Evolutionary conservation across 352 stramenopile species (phyloP).

Genomic region (Phytophthora podocarpi): DNA sequence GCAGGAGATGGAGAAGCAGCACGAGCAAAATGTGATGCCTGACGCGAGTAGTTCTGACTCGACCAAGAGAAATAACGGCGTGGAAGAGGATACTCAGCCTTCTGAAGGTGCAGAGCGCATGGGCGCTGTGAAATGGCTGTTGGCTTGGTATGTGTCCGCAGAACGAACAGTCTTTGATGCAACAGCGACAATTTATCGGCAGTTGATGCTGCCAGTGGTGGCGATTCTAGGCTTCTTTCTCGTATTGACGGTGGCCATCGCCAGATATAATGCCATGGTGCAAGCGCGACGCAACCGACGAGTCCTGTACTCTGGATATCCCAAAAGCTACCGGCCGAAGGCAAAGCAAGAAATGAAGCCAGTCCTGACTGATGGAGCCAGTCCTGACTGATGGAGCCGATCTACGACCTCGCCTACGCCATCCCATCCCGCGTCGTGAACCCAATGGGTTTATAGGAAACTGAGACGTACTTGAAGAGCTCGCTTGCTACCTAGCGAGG

Average conservation of each 20-base stretch:
- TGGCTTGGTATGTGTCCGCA: constrained; percentile 19
- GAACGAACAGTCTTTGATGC: constrained; percentile 8
- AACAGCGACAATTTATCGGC: constrained; percentile 13
- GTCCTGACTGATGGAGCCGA: neutral
- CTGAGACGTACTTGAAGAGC: neutral
- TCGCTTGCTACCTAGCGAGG: too few species aligned
- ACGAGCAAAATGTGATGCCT: neutral
- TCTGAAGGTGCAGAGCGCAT: neutral
- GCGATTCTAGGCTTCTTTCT: constrained; percentile 34
- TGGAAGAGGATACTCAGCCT: neutral
- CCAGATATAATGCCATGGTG: constrained; percentile 20
- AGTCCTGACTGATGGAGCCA: neutral
- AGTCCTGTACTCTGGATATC: constrained; percentile 40
- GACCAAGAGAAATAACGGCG: neutral
- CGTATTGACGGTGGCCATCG: constrained; percentile 30
- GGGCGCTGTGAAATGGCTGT: constrained; percentile 9
- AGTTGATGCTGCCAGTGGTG: constrained; percentile 36
- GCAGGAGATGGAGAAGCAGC: neutral
- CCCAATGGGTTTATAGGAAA: constrained; percentile 3
- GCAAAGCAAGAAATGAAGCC: constrained; percentile 9
- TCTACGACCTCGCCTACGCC: constrained; percentile 1
- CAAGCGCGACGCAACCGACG: constrained; percentile 27
- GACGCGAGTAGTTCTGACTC: neutral
- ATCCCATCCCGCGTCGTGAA: constrained; percentile 2
- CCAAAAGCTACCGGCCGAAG: constrained; percentile 30